These are phyloP conservation scores for Claviceps sorghi DNA, from an alignment of 2,329 filamentous ascomycete species.

Conservation along the genomic window DNA sequence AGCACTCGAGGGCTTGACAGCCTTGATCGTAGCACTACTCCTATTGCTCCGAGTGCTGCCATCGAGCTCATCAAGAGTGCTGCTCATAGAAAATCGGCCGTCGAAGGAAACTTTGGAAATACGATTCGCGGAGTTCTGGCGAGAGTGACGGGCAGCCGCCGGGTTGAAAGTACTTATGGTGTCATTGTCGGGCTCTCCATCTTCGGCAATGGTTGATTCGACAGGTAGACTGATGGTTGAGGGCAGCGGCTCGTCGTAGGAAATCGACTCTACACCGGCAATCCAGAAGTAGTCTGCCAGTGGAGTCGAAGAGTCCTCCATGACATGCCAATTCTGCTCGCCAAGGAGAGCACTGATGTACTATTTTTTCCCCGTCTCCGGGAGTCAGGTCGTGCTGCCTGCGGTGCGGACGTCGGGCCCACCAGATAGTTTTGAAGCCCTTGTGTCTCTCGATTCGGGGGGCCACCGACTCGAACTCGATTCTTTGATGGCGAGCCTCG, in stretches of 20 bases:
- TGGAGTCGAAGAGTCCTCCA: constrained; percentile 48
- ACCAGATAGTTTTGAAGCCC: background rate
- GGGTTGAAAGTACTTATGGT: constrained; percentile 16
- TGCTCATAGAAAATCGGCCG: constrained; percentile 35
- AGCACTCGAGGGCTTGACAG: constrained; percentile 18
- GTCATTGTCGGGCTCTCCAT: constrained; percentile 40
- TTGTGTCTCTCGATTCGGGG: background rate
- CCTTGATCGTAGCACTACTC: constrained; percentile 50
- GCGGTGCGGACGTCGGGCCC: constrained; percentile 2
- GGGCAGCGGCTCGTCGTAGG: constrained; percentile 42
- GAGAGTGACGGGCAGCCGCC: constrained; percentile 39
- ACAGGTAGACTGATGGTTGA: constrained; percentile 20
- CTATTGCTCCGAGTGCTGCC: constrained; percentile 46
- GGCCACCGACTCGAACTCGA: background rate
- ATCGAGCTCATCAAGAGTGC: constrained; percentile 43
- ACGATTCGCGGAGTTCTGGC: constrained; percentile 44
- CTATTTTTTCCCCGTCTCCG: background rate
- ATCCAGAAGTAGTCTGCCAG: constrained; percentile 67
- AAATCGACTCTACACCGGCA: constrained; percentile 53
- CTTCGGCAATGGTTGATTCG: constrained; percentile 47
- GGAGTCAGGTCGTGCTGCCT: background rate
- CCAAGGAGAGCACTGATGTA: constrained; percentile 2
- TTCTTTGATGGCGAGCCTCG: background rate
- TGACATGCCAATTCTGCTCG: constrained; percentile 29
- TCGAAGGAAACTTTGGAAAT: constrained; percentile 40